Conservation (phyloP, 2,329 filamentous ascomycete species). For the Plenodomus lindquistii region DNA sequence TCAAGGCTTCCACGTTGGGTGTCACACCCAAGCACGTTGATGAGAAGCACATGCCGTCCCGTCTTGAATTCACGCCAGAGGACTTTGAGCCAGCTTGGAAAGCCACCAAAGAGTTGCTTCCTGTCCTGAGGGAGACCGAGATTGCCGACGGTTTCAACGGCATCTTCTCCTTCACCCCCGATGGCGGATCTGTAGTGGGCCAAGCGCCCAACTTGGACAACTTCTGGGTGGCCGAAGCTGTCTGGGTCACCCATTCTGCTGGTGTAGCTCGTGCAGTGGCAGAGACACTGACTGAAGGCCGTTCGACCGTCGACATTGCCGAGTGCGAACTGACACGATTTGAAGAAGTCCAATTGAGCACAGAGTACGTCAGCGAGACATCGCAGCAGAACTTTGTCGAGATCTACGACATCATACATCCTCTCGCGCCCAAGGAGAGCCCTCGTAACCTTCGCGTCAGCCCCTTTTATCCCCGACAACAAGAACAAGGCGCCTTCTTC, state of each 20-base stretch:
- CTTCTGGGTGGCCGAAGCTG: slow-evolving; percentile 67
- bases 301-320: slow-evolving; percentile 59
- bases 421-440: slow-evolving; percentile 60
- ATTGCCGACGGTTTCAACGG: slow-evolving; percentile 67
- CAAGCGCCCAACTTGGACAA: slow-evolving; percentile 62
- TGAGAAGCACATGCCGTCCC: slow-evolving; percentile 66
- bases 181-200: slow-evolving; percentile 64
- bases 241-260: slow-evolving; percentile 69
- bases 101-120: slow-evolving; percentile 59
- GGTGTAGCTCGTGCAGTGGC: slow-evolving; percentile 65
- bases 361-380: slow-evolving; percentile 61
- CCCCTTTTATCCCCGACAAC: slow-evolving; percentile 61
- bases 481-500: slow-evolving; percentile 62
- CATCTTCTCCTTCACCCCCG: slow-evolving; percentile 68
- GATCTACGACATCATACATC: slow-evolving; percentile 67
- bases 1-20: slow-evolving; percentile 59
- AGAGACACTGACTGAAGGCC: slow-evolving; percentile 60
- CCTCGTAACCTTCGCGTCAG: slow-evolving; percentile 63
- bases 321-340: slow-evolving; percentile 66
- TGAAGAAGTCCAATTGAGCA: slow-evolving; percentile 62
- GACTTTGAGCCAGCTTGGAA: slow-evolving; percentile 67
- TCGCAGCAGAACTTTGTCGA: slow-evolving; percentile 65
- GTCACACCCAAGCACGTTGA: slow-evolving; percentile 58
- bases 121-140: slow-evolving; percentile 54
- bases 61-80: slow-evolving; percentile 61